These are phyloP conservation scores for Balansia obtecta DNA, from an alignment of 2,329 filamentous ascomycete genomes.

Conservation along the genomic window DNA sequence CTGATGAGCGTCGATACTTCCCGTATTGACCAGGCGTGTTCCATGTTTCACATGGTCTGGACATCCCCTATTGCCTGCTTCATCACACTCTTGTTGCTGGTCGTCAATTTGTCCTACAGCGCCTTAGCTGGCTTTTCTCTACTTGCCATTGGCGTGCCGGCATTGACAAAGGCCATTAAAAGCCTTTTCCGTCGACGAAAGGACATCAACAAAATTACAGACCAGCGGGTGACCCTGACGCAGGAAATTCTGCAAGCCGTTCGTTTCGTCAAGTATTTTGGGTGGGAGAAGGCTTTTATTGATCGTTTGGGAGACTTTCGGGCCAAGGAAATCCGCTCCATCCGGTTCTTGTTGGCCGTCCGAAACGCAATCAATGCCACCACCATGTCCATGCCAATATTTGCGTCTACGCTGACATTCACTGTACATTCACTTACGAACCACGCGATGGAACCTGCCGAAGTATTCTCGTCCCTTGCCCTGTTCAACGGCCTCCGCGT, in stretches of 20 bases:
- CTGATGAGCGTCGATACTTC: constrained; percentile 94
- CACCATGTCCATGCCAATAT: constrained; percentile 78
- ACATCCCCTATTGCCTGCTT: constrained; percentile 68
- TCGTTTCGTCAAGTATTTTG: constrained; percentile 92
- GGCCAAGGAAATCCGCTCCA: constrained; percentile 64
- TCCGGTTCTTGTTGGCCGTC: constrained; percentile 72
- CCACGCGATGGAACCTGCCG: constrained; percentile 58
- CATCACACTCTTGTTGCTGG: constrained; percentile 65
- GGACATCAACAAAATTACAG: constrained; percentile 84
- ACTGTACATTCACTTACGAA: constrained; percentile 64
- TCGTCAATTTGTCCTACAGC: constrained; percentile 83
- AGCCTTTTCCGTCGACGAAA: constrained; percentile 63
- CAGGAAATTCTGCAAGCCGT: constrained; percentile 88
- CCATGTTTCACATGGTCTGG: constrained; percentile 87
- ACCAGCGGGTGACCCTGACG: constrained; percentile 80
- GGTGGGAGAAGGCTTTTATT: constrained; percentile 85
- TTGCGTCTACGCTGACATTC: constrained; percentile 90
- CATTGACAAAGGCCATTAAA: constrained; percentile 66
- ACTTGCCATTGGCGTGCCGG: constrained; percentile 63
- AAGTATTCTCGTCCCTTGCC: constrained; percentile 84
- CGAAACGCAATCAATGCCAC: constrained; percentile 77
- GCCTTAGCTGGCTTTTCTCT: constrained; percentile 80
- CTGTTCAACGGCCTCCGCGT: constrained; percentile 86
- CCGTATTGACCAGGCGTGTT: constrained; percentile 77
- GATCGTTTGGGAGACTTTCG: constrained; percentile 63